Conservation (phyloP, 108 stramenopile species). For the Cylindrotheca closterium region DNA sequence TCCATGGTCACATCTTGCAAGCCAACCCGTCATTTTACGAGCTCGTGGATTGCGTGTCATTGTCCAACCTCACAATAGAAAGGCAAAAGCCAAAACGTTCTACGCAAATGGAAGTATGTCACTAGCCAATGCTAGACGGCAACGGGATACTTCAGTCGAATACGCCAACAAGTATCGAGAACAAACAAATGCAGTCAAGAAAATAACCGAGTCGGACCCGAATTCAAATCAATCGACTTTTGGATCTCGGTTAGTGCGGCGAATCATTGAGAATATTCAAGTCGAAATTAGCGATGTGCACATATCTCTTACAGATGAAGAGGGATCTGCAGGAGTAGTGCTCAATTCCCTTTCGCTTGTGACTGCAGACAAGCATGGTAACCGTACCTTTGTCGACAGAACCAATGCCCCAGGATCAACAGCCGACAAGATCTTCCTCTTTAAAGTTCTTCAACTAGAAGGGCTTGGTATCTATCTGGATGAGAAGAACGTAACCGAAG, state of each 20-base stretch:
- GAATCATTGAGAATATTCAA: constrained; percentile 84
- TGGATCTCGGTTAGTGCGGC: constrained; percentile 61
- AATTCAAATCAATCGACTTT: constrained; percentile 40
- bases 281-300: constrained; percentile 80
- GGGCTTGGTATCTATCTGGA: constrained; percentile 80
- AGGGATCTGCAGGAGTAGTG: constrained; percentile 59
- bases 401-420: constrained; percentile 14
- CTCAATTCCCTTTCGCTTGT: constrained; percentile 60
- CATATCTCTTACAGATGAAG: constrained; percentile 46
- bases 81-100: constrained; percentile 7
- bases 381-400: constrained; percentile 72
- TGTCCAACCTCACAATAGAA: constrained; percentile 60
- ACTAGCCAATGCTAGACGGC: neutral
- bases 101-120: constrained; percentile 6
- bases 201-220: constrained; percentile 33
- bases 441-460: constrained; percentile 63
- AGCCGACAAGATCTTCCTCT: constrained; percentile 52
- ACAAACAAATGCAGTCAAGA: constrained; percentile 47
- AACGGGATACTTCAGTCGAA: constrained; percentile 42
- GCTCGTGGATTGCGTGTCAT: constrained; percentile 61
- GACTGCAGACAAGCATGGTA: constrained; percentile 72
- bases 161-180: constrained; percentile 49
- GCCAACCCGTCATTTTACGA: constrained; percentile 66
- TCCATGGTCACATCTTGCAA: constrained; percentile 77
- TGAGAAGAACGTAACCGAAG: constrained; percentile 18